phyloP scores from a whole-genome alignment of 2,329 filamentous ascomycete genomes.

The Aspergillus tubingensis region DNA sequence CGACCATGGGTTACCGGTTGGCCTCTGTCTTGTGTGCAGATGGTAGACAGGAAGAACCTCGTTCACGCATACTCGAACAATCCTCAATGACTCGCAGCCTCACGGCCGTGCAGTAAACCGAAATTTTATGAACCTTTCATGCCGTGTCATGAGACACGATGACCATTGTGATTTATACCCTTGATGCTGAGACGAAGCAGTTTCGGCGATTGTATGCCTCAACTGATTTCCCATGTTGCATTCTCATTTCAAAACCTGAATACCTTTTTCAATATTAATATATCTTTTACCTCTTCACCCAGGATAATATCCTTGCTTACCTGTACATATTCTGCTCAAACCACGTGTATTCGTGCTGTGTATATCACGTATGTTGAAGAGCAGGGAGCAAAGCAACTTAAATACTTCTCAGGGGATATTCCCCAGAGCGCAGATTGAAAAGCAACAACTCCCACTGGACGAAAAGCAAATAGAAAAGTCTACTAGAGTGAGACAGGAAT shows the following conservation, averaged over 20 bases:
- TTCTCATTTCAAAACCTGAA: neutral
- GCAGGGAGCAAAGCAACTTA: neutral
- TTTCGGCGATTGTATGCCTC: neutral
- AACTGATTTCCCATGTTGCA: neutral
- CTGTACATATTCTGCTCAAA: neutral
- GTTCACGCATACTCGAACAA: too few relatives aligned
- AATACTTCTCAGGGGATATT: neutral
- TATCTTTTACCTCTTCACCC: too few relatives aligned
- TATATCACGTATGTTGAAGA: neutral
- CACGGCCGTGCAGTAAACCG: neutral
- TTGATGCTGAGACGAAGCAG: neutral
- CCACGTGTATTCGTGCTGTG: too few relatives aligned
- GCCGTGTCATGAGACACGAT: neutral
- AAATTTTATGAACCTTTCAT: neutral
- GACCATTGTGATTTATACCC: neutral
- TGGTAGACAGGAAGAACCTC: too few relatives aligned
- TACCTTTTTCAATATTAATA: too few relatives aligned
- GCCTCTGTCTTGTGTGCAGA: neutral
- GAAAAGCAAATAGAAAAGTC: neutral
- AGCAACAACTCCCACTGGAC: neutral
- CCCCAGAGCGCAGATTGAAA: neutral
- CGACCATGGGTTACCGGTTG: constrained; percentile 3
- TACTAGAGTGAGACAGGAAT: neutral
- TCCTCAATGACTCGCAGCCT: neutral
- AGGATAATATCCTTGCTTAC: neutral